A percentile compares a stretch with the other conserved stretches of the same genome.
Evolutionary conservation across 805 yeast genomes (phyloP).

Genomic region (Trichomonascus vanleenenianus): DNA sequence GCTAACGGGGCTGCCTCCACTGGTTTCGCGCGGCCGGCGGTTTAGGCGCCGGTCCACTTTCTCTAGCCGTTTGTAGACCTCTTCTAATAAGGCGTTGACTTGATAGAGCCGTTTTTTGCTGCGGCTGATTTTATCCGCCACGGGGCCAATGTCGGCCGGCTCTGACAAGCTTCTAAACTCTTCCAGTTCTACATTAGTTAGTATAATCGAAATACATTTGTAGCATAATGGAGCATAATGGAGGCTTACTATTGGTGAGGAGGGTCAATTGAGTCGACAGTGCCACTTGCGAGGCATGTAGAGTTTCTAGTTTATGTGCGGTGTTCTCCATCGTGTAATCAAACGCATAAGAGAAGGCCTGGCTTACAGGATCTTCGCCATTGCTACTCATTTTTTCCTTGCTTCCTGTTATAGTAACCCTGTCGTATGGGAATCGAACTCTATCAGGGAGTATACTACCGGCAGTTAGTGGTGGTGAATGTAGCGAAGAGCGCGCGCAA

Average conservation of each 20-base stretch:
- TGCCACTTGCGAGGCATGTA: conserved; percentile 20
- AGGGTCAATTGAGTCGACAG: conserved; percentile 15
- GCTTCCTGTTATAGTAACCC: too few species aligned
- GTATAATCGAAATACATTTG: too few species aligned
- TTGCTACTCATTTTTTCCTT: not conserved
- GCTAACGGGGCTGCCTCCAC: too few species aligned
- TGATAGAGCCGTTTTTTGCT: conserved; percentile 11
- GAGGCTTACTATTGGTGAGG: conserved; percentile 13
- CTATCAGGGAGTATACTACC: too few species aligned
- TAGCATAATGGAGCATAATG: too few species aligned
- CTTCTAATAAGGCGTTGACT: conserved; percentile 11
- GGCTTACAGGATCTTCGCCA: conserved; percentile 12
- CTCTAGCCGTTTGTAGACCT: conserved; percentile 13
- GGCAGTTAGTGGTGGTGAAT: too few species aligned
- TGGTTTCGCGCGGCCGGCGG: too few species aligned
- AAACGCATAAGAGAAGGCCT: conserved; percentile 11
- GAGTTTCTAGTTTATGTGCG: conserved; percentile 15
- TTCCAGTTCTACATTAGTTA: conserved; percentile 9
- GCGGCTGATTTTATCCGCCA: conserved; percentile 5
- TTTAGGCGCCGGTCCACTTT: not conserved
- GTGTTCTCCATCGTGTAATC: conserved; percentile 17
- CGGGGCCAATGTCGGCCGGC: conserved; percentile 8
- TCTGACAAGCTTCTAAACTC: conserved; percentile 8
- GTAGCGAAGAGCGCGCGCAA: too few species aligned
- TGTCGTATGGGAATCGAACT: too few species aligned